Base-by-base conservation (phyloP, 495 filamentous ascomycete genomes). In the Penicillium verhagenii region DNA sequence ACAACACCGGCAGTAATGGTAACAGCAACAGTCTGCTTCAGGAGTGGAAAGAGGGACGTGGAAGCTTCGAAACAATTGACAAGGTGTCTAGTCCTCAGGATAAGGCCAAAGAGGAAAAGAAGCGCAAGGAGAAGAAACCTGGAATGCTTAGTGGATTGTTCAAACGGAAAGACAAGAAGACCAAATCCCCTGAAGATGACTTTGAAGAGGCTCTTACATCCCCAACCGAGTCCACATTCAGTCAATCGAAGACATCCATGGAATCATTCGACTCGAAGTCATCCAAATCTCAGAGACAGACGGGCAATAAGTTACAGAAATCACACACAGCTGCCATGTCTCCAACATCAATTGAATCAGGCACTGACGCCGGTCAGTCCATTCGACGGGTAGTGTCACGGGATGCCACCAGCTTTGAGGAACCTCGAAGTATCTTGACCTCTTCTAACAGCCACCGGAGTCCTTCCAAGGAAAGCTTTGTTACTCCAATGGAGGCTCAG, bases 71-170 rank as follows among this genome's bases (percentile, higher is more conserved):
- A 37, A 66, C 71, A 4, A 59, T 78, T 20, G 80, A 82, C n/a
- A 87, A 86, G 59, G 72, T 64, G 4, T 54, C 71, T 40, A 69
- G 61, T 39, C 76, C 75, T 20, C 67, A 76, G 3, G 85, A 87
- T 11, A 84, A 82, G 54, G 48, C 56, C 31, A 87, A 85, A 66
- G 89, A 95, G 52, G 87, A 91, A 47, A 91, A 89, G 70, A 95
- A 91, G 66, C 87, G 88, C 42, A 93, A 93, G 63, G 89, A 96
- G 53, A 96, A 96, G 77, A 96, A 94, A 66, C 79, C 85, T 13
- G 89, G 92, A 45, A 96, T 93, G 72, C 85, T 99, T 45, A 91
- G 91, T 61, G 92, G 91, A 37, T 80, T 97, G 61, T 99, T 99
- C 80, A 97, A 96, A 63, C 80, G 91, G 51, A 96, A 95, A 63